Evolutionary conservation across 805 yeast species (phyloP).

Genomic region (Torulaspora gathmanii): DNA sequence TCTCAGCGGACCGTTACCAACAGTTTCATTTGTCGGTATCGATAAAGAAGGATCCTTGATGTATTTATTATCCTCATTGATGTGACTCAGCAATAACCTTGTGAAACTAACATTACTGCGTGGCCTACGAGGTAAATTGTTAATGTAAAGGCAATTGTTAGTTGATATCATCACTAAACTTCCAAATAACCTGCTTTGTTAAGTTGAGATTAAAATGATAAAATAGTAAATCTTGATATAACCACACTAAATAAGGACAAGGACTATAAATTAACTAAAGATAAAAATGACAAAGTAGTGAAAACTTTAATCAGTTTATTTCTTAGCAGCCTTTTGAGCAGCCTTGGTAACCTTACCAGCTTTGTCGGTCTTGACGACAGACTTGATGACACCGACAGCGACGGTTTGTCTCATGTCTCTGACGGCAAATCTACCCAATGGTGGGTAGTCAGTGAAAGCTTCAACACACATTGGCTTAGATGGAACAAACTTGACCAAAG

Average conservation of each 20-base stretch:
- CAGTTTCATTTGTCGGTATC: constrained; percentile 13
- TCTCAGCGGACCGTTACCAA: constrained; percentile 5
- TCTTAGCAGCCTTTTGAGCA: constrained; percentile 47
- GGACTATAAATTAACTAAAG: constrained; percentile 21
- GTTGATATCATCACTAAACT: not conserved
- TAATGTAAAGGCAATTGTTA: constrained; percentile 16
- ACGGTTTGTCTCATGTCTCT: constrained; percentile 99
- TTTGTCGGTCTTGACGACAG: constrained; percentile 79
- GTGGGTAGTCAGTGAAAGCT: constrained; percentile 91
- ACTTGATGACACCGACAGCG: constrained; percentile 98
- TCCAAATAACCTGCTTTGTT: no score
- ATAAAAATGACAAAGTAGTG: constrained; percentile 13
- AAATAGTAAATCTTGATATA: constrained; percentile 12
- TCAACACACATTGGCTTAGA: constrained; percentile 94
- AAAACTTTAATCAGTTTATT: constrained; percentile 23
- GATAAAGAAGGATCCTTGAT: constrained; percentile 12
- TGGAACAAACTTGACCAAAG: constrained; percentile 84
- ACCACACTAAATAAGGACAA: constrained; percentile 18
- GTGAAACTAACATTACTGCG: constrained; percentile 18
- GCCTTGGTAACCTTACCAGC: constrained; percentile 97
- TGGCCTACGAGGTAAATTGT: constrained; percentile 28
- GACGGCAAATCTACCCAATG: constrained; percentile 96
- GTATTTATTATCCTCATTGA: constrained; percentile 20
- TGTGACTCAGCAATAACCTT: constrained; percentile 16
- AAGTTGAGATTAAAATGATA: not conserved